phyloP scores from a whole-genome alignment of 345 rosid species.

The Triadica sebifera region DNA sequence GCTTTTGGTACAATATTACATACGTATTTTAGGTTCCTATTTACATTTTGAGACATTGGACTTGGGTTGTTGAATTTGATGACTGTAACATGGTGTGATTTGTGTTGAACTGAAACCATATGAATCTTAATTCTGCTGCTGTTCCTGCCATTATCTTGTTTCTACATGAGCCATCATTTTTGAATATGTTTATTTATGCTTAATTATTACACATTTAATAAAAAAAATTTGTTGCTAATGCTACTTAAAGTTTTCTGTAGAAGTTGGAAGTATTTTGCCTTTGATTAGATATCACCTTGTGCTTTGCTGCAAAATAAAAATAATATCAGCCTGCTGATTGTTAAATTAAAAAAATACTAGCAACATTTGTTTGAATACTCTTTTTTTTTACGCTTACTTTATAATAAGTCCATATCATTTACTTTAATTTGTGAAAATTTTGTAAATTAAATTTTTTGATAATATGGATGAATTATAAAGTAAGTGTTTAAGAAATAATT shows the following conservation, averaged over 20 bases:
- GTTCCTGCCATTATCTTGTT: background rate
- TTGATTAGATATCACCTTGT: background rate
- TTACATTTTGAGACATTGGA: constrained; percentile 17
- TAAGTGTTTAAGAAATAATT: too few relatives aligned
- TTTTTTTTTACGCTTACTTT: too few relatives aligned
- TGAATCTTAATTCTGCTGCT: constrained; percentile 18
- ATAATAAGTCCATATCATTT: too few relatives aligned
- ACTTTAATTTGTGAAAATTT: too few relatives aligned
- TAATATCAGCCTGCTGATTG: too few relatives aligned
- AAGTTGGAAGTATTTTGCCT: background rate
- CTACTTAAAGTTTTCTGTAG: background rate
- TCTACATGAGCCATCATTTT: constrained; percentile 2
- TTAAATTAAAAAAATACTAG: too few relatives aligned
- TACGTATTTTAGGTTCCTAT: constrained; percentile 20
- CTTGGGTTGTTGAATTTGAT: constrained; percentile 25
- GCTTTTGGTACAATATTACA: constrained; percentile 24
- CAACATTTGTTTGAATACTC: too few relatives aligned
- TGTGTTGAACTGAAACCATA: constrained; percentile 20
- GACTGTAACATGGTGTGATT: constrained; percentile 32
- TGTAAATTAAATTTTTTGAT: too few relatives aligned
- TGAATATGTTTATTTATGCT: too few relatives aligned
- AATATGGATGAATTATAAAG: too few relatives aligned
- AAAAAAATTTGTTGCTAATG: background rate
- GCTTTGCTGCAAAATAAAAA: background rate
- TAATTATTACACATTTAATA: background rate